These are phyloP conservation scores for Myrmaecium sp. DNA, from an alignment of 2,329 filamentous ascomycete species.

Conservation along the genomic window DNA sequence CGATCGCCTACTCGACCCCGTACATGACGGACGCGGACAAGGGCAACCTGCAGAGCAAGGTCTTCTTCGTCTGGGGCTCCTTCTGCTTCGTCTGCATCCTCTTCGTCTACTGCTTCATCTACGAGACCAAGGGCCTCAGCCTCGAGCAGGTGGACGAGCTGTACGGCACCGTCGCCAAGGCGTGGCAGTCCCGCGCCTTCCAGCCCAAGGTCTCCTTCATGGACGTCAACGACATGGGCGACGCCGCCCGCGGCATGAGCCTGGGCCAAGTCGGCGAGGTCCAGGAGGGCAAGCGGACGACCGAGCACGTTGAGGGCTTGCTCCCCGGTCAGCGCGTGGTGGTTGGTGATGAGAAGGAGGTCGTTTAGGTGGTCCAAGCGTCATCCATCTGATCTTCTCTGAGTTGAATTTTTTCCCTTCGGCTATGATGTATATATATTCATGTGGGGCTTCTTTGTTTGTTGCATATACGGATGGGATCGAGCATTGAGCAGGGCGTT, in stretches of 20 bases:
- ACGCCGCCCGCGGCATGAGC: conserved; percentile 7
- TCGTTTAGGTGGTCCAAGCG: no score
- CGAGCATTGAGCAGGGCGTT: no score
- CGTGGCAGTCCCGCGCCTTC: conserved; percentile 53
- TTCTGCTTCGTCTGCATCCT: conserved; percentile 37
- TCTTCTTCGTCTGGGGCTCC: conserved; percentile 39
- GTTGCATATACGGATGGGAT: no score
- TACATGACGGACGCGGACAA: conserved; percentile 54
- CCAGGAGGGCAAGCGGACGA: conserved; percentile 18
- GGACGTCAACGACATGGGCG: conserved; percentile 12
- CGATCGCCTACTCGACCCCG: conserved; percentile 54
- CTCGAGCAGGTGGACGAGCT: conserved; percentile 68
- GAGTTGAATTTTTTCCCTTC: no score
- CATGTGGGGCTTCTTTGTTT: no score
- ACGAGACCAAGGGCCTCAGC: conserved; percentile 62
- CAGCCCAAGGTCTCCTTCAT: conserved; percentile 30
- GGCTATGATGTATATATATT: no score
- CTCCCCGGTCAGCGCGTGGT: no score
- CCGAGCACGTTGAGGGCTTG: conserved; percentile 4
- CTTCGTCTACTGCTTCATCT: conserved; percentile 61
- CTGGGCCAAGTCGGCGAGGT: conserved; percentile 13
- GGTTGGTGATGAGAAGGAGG: no score
- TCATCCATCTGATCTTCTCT: no score
- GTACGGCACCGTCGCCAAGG: conserved; percentile 53
- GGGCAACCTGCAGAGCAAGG: conserved; percentile 42